phyloP scores from a whole-genome alignment of 176 grass and related monocot genomes.

The Tuctoria greenei region DNA sequence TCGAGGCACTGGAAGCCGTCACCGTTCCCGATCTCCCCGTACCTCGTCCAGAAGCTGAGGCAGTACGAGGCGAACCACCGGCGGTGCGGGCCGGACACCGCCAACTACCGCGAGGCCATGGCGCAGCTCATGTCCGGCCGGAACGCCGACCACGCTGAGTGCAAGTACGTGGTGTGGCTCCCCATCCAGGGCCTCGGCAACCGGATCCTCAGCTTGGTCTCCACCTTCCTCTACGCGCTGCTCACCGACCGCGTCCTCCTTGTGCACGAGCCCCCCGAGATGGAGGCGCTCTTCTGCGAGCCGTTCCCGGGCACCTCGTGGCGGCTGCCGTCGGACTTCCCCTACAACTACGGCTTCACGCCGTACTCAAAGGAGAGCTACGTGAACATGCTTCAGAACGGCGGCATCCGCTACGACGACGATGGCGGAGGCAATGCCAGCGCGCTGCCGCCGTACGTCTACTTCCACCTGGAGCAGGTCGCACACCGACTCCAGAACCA shows the following conservation, averaged over 20 bases:
- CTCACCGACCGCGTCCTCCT: constrained; percentile 69
- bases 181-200: too few species aligned
- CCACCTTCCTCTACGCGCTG: constrained; percentile 78
- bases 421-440: too few species aligned
- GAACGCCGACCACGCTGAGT: constrained; percentile 46
- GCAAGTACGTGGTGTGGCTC: too few species aligned
- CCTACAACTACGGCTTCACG: constrained; percentile 35
- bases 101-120: constrained; percentile 40
- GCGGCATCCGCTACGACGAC: constrained; percentile 34
- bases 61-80: constrained; percentile 67
- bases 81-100: constrained; percentile 57
- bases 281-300: constrained; percentile 69
- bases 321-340: constrained; percentile 68
- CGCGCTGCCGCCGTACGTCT: too few species aligned
- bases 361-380: constrained; percentile 36
- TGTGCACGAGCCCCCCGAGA: constrained; percentile 37
- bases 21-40: constrained; percentile 36
- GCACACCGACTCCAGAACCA: too few species aligned
- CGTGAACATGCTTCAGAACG: constrained; percentile 40
- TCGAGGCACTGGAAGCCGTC: constrained; percentile 51
- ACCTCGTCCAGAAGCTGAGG: constrained; percentile 52
- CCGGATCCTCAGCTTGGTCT: constrained; percentile 55
- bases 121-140: constrained; percentile 53
- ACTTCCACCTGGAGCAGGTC: too few species aligned
- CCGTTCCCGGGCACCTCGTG: constrained; percentile 77